Evolutionary conservation across 2,329 filamentous ascomycete species (phyloP).

Genomic region (Neofusicoccum kwambonambiense): DNA sequence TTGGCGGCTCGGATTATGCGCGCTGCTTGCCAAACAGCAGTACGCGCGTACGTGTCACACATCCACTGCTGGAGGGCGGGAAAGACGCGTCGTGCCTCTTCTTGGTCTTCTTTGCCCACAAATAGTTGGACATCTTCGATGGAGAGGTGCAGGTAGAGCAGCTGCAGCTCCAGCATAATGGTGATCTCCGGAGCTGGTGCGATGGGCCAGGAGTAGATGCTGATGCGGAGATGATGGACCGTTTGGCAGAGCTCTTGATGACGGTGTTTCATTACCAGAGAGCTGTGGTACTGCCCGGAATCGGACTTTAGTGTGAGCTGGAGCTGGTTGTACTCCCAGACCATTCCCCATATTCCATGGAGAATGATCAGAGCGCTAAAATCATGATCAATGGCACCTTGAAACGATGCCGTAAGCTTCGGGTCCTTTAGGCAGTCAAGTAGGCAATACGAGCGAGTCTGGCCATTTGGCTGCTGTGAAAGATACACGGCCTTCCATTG

Average conservation of each 20-base stretch:
- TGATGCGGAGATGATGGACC: slow-evolving; percentile 53
- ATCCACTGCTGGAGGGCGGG: slow-evolving; percentile 61
- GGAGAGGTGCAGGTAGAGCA: slow-evolving; percentile 64
- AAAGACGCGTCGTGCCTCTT: slow-evolving; percentile 61
- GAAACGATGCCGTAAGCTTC: slow-evolving; percentile 50
- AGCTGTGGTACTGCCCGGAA: slow-evolving; percentile 1
- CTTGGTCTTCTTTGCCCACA: slow-evolving; percentile 65
- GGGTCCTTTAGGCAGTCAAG: slow-evolving; percentile 41
- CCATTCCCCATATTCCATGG: slow-evolving; percentile 11
- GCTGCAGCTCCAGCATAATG: slow-evolving; percentile 51
- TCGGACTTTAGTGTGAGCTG: slow-evolving; percentile 20
- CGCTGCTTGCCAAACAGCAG: slow-evolving; percentile 66
- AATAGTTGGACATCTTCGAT: slow-evolving; percentile 67
- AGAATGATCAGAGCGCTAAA: slow-evolving; percentile 2
- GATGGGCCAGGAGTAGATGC: slow-evolving; percentile 32
- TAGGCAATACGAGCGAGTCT: neutral
- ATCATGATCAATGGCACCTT: slow-evolving; percentile 50
- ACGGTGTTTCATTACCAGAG: slow-evolving; percentile 43
- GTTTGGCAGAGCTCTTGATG: slow-evolving; percentile 63
- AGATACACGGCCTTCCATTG: slow-evolving; percentile 66
- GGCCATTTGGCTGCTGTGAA: slow-evolving; percentile 28
- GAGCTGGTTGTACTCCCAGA: slow-evolving; percentile 17
- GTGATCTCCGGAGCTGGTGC: slow-evolving; percentile 11
- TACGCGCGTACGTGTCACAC: slow-evolving; percentile 54
- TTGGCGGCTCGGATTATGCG: slow-evolving; percentile 62